Conservation (phyloP, 1,284 basidiomycete species). For the Trametes versicolor region DNA sequence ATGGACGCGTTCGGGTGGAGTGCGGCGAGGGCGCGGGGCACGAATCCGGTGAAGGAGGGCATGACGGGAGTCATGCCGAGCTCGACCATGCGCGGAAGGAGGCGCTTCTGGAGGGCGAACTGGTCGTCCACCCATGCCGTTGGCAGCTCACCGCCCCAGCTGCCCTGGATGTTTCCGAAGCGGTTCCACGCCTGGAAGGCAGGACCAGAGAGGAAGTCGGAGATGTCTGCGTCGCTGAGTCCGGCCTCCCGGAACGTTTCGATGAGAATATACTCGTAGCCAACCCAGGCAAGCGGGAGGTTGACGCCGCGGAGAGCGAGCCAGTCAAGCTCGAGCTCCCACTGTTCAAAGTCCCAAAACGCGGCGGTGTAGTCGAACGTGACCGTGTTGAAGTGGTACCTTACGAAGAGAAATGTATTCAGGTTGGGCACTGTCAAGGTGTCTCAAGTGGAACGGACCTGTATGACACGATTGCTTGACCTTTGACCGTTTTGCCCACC, state of each 20-base stretch:
- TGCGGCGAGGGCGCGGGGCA: slow-evolving; percentile 47
- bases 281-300: slow-evolving; percentile 54
- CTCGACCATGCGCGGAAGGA: slow-evolving; percentile 53
- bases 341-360: slow-evolving; percentile 54
- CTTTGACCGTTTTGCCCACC: slow-evolving; percentile 45
- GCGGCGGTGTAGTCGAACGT: slow-evolving; percentile 55
- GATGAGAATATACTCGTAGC: slow-evolving; percentile 51
- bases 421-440: background rate
- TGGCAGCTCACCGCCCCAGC: slow-evolving; percentile 50
- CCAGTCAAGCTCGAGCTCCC: slow-evolving; percentile 57
- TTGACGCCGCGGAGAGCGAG: slow-evolving; percentile 55
- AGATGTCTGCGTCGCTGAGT: slow-evolving; percentile 48
- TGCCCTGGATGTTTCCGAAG: slow-evolving; percentile 54
- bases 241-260: slow-evolving; percentile 52
- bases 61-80: slow-evolving; percentile 57
- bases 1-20: slow-evolving; percentile 51
- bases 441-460: slow-evolving; percentile 36
- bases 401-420: slow-evolving; percentile 19
- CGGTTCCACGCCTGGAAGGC: slow-evolving; percentile 56
- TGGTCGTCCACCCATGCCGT: slow-evolving; percentile 53
- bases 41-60: slow-evolving; percentile 56
- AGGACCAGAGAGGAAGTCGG: slow-evolving; percentile 50
- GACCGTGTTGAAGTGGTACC: slow-evolving; percentile 56
- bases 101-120: slow-evolving; percentile 49
- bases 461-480: slow-evolving; percentile 50